Evolutionary conservation across 768 basidiomycete genomes (phyloP), one percentile per base, ranked within the genome.

Genomic region (Leccinellum luteum): DNA sequence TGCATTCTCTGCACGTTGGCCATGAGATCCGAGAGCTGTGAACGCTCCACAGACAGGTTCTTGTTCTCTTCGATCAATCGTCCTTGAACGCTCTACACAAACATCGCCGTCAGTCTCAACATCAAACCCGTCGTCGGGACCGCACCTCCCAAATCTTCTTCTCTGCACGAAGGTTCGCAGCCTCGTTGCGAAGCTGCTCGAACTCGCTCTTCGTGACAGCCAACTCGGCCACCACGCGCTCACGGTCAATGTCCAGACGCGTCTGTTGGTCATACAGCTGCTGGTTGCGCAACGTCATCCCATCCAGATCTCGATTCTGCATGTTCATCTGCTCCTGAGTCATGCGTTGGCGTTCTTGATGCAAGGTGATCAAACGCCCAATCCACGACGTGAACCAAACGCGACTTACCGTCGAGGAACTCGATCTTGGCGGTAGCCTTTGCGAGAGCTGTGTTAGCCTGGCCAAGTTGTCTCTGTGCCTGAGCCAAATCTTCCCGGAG

Each of bases 101-200:
- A 57, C 28, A n/a, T 51, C 45, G 48, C 52, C 6, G 12, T 66
- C 48, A 66, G n/a, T 41, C 7, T 52, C 27, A n/a, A 4, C 17
- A 38, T n/a, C 17, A 38, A n/a, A 17, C 38, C 8, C 38, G 17
- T 4, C n/a, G n/a, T n/a, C 38, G 38, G n/a, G 17, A 10, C 8
- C 81, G 31, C 52, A 91, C 93, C 86, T 92, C 91, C 89, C 90
- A 93, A 34, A 95, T 90, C 66, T 85, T 88, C 78, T 93, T 95
- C 80, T 98, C 96, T 0, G 94, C 94, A 44, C 89, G 85, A 17
- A 97, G 81, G 69, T 92, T 95, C 3, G 91, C 89, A 61, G 80
- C 83, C 64, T 98, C 95, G 62, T 90, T 92, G 10, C 92, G 85
- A 38, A 94, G 75, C 56, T 90, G 86, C 60, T 95, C 92, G 15